phyloP scores from a whole-genome alignment of 805 yeast genomes.

The Sugiyamaella lignohabitans region DNA sequence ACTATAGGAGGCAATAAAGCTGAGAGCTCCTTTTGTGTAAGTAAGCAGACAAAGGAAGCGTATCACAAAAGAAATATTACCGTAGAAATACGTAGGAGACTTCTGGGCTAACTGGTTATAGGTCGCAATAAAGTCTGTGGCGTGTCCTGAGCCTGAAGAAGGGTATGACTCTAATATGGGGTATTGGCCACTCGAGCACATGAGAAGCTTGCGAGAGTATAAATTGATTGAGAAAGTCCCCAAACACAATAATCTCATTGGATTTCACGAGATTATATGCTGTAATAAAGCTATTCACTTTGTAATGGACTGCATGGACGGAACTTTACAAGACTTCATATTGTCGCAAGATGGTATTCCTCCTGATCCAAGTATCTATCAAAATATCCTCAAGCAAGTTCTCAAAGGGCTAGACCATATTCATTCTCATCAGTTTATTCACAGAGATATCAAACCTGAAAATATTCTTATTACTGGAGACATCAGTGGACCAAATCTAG shows the following conservation, averaged over 20 bases:
- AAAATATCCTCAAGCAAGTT: not conserved
- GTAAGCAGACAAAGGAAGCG: too few species aligned
- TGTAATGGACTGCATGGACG: not conserved
- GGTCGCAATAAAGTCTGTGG: not conserved
- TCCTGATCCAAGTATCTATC: not conserved
- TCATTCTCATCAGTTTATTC: conserved; percentile 29
- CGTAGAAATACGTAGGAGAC: not conserved
- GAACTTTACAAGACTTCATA: not conserved
- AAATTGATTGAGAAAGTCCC: not conserved
- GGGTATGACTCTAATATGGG: not conserved
- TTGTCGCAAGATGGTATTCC: not conserved
- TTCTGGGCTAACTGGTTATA: not conserved
- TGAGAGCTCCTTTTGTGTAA: too few species aligned
- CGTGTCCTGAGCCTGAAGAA: too few species aligned
- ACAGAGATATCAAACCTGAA: conserved; percentile 94
- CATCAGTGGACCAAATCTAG: not conserved
- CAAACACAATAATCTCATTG: too few species aligned
- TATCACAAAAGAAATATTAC: too few species aligned
- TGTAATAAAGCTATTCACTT: not conserved
- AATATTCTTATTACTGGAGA: conserved; percentile 64
- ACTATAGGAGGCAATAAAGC: too few species aligned
- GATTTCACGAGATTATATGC: too few species aligned
- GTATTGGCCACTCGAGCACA: not conserved
- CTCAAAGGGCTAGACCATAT: not conserved
- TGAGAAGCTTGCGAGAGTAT: too few species aligned